Conservation (phyloP, 257 asterid species). For the Solanum piurae region DNA sequence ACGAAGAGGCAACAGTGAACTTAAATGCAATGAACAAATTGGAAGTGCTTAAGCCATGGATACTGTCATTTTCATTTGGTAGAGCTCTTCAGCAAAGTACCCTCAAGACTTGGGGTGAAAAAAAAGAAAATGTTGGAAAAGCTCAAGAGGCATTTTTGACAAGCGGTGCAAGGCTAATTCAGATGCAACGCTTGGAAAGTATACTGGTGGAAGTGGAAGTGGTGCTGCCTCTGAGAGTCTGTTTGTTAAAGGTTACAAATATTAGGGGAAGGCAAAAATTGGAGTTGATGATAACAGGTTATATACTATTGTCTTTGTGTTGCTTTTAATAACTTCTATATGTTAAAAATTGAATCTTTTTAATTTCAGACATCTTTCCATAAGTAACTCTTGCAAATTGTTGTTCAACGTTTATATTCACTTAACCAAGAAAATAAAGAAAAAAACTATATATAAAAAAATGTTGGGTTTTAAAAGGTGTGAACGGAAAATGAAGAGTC, state of each 20-base stretch:
- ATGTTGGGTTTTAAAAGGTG: too few species aligned
- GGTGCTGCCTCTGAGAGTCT: slow-evolving; percentile 59
- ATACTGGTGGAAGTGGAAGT: slow-evolving; percentile 43
- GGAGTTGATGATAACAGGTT: background rate
- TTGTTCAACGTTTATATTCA: background rate
- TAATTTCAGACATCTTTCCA: background rate
- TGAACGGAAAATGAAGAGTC: too few species aligned
- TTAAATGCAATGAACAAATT: slow-evolving; percentile 66
- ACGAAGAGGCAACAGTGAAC: slow-evolving; percentile 70
- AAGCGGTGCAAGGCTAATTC: slow-evolving; percentile 72
- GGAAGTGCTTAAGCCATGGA: slow-evolving; percentile 69
- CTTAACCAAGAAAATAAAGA: background rate
- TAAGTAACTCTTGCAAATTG: background rate
- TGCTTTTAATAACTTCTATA: background rate
- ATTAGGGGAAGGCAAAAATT: slow-evolving; percentile 5
- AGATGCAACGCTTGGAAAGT: slow-evolving; percentile 65
- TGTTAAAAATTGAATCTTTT: background rate
- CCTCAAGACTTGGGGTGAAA: slow-evolving; percentile 68
- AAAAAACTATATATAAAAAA: background rate
- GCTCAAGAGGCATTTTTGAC: slow-evolving; percentile 57
- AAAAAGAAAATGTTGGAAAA: slow-evolving; percentile 58
- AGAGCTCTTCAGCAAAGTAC: slow-evolving; percentile 80
- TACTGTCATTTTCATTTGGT: slow-evolving; percentile 67
- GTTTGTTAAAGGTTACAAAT: slow-evolving; percentile 49
- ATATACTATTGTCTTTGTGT: background rate